A percentile compares a stretch with the other conserved stretches of the same genome.
These are phyloP conservation scores for Rhytidhysteron rufulum DNA, from an alignment of 2,329 filamentous ascomycete species.

Conservation along the genomic window DNA sequence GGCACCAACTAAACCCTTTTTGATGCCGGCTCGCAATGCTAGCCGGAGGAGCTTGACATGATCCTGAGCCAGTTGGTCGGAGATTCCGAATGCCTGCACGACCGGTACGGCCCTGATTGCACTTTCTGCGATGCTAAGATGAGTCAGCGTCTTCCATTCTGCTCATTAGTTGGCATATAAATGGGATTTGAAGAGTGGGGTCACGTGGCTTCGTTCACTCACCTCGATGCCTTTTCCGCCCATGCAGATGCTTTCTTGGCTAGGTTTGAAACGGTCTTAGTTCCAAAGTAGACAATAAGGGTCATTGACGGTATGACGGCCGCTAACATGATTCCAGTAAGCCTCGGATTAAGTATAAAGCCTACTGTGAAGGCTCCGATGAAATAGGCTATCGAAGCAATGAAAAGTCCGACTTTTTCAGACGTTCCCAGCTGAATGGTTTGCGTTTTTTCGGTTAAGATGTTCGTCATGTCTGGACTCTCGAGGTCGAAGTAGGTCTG, in stretches of 20 bases:
- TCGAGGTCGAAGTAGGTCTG: slow-evolving; percentile 51
- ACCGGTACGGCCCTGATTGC: slow-evolving; percentile 45
- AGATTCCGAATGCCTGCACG: slow-evolving; percentile 47
- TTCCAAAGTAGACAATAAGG: slow-evolving; percentile 40
- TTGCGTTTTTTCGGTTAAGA: slow-evolving; percentile 44
- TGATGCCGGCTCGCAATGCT: slow-evolving; percentile 35
- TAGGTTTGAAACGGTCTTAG: slow-evolving; percentile 38
- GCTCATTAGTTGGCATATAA: too few relatives aligned
- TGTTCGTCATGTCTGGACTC: slow-evolving; percentile 47
- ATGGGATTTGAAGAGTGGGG: too few relatives aligned
- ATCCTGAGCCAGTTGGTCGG: slow-evolving; percentile 35
- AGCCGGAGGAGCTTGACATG: slow-evolving; percentile 32
- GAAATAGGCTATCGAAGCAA: slow-evolving; percentile 45
- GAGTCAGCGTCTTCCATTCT: too few relatives aligned
- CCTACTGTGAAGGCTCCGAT: slow-evolving; percentile 43
- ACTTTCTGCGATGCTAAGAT: slow-evolving; percentile 42
- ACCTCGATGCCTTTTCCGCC: slow-evolving; percentile 42
- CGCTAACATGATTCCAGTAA: slow-evolving; percentile 41
- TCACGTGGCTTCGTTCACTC: too few relatives aligned
- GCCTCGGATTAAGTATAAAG: slow-evolving; percentile 41
- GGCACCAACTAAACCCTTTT: slow-evolving; percentile 39
- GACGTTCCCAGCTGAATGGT: slow-evolving; percentile 45
- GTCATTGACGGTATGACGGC: slow-evolving; percentile 49
- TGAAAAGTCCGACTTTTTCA: slow-evolving; percentile 46
- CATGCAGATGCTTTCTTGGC: slow-evolving; percentile 35